Conservation (phyloP, 495 filamentous ascomycete species). For the Aspergillus bridgeri region DNA sequence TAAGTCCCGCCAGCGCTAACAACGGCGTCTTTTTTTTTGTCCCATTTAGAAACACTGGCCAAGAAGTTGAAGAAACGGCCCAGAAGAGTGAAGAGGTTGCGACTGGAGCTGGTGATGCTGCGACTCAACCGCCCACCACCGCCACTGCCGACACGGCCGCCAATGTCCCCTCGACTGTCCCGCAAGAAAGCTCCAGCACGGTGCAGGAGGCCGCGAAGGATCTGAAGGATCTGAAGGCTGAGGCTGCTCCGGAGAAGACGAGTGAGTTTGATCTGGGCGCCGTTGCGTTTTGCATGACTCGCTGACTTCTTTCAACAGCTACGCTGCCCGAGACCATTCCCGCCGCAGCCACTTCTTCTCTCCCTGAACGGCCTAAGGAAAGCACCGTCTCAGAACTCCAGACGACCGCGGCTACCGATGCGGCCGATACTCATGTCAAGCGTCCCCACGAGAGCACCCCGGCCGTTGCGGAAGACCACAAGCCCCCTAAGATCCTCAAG, state of each 20-base stretch:
- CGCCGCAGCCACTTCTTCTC: conserved; percentile 18
- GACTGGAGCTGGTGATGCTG: conserved; percentile 22
- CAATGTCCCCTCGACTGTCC: conserved; percentile 19
- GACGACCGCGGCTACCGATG: conserved; percentile 3
- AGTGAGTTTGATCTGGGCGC: no score
- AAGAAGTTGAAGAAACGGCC: conserved; percentile 41
- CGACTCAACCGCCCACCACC: conserved; percentile 24
- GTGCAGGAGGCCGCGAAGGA: conserved; percentile 24
- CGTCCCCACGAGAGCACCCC: conserved; percentile 24
- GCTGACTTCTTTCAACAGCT: conserved; percentile 10
- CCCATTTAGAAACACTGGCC: conserved; percentile 31
- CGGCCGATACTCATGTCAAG: conserved; percentile 20
- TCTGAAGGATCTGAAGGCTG: conserved; percentile 22
- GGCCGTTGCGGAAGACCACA: conserved; percentile 18
- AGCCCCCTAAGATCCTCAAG: conserved; percentile 26
- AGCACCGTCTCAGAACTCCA: neutral
- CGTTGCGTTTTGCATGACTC: no score
- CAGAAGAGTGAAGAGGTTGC: conserved; percentile 30
- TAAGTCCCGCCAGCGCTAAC: no score
- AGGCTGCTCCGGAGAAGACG: neutral
- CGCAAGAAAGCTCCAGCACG: conserved; percentile 19
- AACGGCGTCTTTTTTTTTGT: neutral
- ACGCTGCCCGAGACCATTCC: conserved; percentile 20
- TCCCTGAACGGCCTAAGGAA: conserved; percentile 34
- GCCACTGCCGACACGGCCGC: conserved; percentile 18